phyloP scores from a whole-genome alignment of 345 rosid species.

The Linum tenue region DNA sequence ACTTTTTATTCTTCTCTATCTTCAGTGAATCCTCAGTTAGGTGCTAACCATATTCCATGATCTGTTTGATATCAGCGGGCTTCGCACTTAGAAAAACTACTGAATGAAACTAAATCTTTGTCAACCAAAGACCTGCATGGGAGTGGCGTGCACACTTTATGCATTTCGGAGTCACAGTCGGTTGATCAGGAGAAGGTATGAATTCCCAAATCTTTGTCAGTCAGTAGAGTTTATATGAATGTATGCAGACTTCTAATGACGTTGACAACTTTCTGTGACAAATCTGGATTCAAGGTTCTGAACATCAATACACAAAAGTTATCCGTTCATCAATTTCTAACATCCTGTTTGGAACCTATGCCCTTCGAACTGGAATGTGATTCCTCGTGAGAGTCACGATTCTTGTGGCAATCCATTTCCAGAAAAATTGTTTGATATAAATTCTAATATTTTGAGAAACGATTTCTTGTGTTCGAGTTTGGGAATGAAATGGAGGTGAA shows the following conservation, averaged over 20 bases:
- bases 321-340: no score
- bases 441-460: no score
- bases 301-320: no score
- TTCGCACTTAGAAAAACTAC: constrained; percentile 53
- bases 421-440: no score
- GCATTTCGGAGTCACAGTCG: constrained; percentile 47
- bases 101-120: constrained; percentile 53
- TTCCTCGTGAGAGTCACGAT: no score
- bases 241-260: background rate
- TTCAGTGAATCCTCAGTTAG: constrained; percentile 8
- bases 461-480: no score
- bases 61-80: constrained; percentile 35
- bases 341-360: no score
- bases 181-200: constrained; percentile 74
- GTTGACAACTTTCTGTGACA: background rate
- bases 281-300: no score
- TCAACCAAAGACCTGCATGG: constrained; percentile 64
- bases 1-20: background rate
- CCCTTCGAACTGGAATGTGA: no score
- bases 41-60: constrained; percentile 10
- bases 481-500: no score
- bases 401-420: no score
- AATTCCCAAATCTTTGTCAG: background rate
- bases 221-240: background rate
- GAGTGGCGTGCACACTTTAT: constrained; percentile 61